A percentile compares a stretch with the other conserved stretches of the same genome.
Conservation (phyloP, 1,139 yeast species). For the Scheffersomyces insectosa region DNA sequence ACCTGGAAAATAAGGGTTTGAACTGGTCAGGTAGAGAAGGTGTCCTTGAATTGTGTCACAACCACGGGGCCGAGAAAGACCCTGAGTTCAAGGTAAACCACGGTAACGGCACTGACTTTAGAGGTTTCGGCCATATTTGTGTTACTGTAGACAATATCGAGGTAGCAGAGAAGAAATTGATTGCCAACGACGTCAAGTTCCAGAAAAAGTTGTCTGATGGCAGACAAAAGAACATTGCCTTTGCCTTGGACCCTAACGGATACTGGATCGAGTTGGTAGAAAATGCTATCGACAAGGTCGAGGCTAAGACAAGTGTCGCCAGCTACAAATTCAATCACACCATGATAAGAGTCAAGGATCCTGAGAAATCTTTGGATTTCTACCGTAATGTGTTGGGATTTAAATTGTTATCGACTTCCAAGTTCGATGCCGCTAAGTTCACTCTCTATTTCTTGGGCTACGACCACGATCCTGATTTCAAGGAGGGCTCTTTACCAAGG, state of each 20-base stretch:
- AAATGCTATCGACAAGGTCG: slow-evolving; percentile 48
- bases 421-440: slow-evolving; percentile 70
- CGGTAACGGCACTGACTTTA: slow-evolving; percentile 80
- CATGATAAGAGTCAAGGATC: slow-evolving; percentile 91
- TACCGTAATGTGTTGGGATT: slow-evolving; percentile 80
- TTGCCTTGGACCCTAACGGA: slow-evolving; percentile 92
- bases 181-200: slow-evolving; percentile 66
- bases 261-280: slow-evolving; percentile 93
- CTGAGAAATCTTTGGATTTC: slow-evolving; percentile 69
- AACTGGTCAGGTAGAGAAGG: slow-evolving; percentile 71
- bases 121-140: slow-evolving; percentile 95
- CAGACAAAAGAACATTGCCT: slow-evolving; percentile 89
- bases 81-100: slow-evolving; percentile 60
- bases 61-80: slow-evolving; percentile 72
- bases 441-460: slow-evolving; percentile 84
- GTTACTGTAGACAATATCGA: slow-evolving; percentile 80
- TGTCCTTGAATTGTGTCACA: slow-evolving; percentile 80
- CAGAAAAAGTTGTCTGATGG: slow-evolving; percentile 87
- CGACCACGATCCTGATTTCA: slow-evolving; percentile 40
- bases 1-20: slow-evolving; percentile 37
- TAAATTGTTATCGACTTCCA: slow-evolving; percentile 60
- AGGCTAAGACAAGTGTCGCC: slow-evolving; percentile 35
- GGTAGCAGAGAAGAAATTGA: slow-evolving; percentile 57
- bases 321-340: slow-evolving; percentile 79
- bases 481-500: slow-evolving; percentile 33